phyloP scores from a whole-genome alignment of 2,329 filamentous ascomycete species.

The Cladobotryum mycophilum region DNA sequence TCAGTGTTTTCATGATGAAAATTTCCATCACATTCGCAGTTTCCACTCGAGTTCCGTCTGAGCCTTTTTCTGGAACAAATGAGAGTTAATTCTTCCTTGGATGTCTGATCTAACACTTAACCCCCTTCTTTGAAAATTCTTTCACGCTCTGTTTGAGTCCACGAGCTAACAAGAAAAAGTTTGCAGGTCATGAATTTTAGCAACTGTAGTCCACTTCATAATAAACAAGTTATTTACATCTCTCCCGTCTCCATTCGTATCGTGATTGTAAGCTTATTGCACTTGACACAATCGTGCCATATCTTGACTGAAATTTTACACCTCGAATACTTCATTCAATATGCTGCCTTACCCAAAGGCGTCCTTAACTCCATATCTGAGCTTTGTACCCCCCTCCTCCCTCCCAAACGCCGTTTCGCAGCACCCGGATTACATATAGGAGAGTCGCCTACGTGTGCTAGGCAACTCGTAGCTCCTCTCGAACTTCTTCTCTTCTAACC shows the following conservation, averaged over 20 bases:
- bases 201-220: neutral
- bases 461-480: conserved; percentile 37
- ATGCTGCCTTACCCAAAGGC: no score
- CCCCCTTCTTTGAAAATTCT: conserved; percentile 13
- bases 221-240: neutral
- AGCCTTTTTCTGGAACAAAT: conserved; percentile 62
- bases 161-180: conserved; percentile 7
- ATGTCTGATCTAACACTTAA: conserved; percentile 55
- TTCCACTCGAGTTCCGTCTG: conserved; percentile 71
- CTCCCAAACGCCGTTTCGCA: neutral
- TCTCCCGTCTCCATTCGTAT: neutral
- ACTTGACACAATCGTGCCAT: no score
- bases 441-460: conserved; percentile 11
- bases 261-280: neutral
- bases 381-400: neutral
- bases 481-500: conserved; percentile 40
- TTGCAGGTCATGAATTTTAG: neutral
- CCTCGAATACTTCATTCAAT: no score
- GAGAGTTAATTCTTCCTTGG: conserved; percentile 68
- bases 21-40: conserved; percentile 75
- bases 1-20: conserved; percentile 57
- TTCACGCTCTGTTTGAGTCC: neutral
- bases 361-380: no score
- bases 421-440: neutral
- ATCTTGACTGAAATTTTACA: no score